Evolutionary conservation across 2,329 filamentous ascomycete genomes (phyloP), one percentile per base, ranked within the genome.

Genomic region (Phialemoniopsis sp.): DNA sequence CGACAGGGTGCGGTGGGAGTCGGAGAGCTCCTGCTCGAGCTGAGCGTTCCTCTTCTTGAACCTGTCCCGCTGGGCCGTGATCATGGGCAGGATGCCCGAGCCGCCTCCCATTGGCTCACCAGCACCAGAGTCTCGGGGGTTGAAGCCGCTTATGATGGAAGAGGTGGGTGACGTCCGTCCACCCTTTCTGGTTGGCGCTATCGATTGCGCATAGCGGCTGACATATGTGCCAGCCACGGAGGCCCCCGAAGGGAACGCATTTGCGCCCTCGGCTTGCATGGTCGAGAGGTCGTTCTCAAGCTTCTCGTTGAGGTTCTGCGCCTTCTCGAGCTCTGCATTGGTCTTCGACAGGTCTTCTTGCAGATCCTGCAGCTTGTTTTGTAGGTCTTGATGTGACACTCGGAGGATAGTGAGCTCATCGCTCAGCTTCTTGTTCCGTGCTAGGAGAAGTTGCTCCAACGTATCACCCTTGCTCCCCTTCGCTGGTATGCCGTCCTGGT

Each of bases 61-160:
- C 37, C 93, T 88, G 64, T 98, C 93, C 45, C 93, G 85, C 65
- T 98, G 94, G 2, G 94, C 93, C 28, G 93, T 95, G 38, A 98
- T 87, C 94, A 98, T 98, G 28, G 93, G 94, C 17, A 98, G 70
- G 47, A 98, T 96, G 12, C 90, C 89, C 0, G 87, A 87, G 3
- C 88, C 87, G 39, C 87, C 74, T 26, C 85, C 86, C 40, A 84
- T 74, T 8, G 82, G 72, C 34, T 89, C 86, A 13, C 73, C 67
- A 30, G 72, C 64, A 8, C 63, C 21, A 6, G 21, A 26, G 21
- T 26, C 21, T 32, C 79, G 75, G 16, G 86, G 82, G 54, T 95
- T 87, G 56, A 96, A 89, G n/a, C 93, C 93, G 44, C 90, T 96
- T 53, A 98, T 97, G 53, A 98, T 97, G 15, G 91, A 97, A 4